Evolutionary conservation across 441 rosid species (phyloP).

Genomic region (Euphorbia schlechtendalii): DNA sequence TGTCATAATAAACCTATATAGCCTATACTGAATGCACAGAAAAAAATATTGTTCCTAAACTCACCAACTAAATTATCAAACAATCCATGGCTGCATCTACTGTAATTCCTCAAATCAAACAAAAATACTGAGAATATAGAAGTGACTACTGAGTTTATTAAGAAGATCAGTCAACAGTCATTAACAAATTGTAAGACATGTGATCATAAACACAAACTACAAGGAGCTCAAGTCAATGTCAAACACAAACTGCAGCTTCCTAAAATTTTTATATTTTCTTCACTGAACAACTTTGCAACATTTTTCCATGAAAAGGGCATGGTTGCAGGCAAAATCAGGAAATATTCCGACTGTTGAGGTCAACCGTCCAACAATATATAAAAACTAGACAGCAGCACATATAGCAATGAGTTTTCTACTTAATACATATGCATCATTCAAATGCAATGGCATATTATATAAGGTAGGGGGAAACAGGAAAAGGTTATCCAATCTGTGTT

Average conservation of each 20-base stretch:
- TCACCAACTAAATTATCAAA: neutral
- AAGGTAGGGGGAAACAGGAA: neutral
- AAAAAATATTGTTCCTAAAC: neutral
- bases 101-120: neutral
- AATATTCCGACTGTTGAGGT: neutral
- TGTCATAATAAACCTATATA: neutral
- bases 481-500: neutral
- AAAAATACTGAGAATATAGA: neutral
- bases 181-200: neutral
- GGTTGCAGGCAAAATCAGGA: neutral
- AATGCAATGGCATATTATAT: neutral
- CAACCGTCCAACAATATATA: neutral
- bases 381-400: conserved; percentile 1
- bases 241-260: neutral
- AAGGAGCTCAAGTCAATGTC: neutral
- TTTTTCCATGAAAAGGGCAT: neutral
- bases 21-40: neutral
- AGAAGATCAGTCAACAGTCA: neutral
- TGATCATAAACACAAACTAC: neutral
- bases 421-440: neutral
- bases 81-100: neutral
- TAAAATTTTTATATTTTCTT: neutral
- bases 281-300: neutral
- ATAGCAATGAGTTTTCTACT: neutral
- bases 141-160: neutral